Evolutionary conservation across 2,329 filamentous ascomycete species (phyloP).

Genomic region (Apiospora arundinis): DNA sequence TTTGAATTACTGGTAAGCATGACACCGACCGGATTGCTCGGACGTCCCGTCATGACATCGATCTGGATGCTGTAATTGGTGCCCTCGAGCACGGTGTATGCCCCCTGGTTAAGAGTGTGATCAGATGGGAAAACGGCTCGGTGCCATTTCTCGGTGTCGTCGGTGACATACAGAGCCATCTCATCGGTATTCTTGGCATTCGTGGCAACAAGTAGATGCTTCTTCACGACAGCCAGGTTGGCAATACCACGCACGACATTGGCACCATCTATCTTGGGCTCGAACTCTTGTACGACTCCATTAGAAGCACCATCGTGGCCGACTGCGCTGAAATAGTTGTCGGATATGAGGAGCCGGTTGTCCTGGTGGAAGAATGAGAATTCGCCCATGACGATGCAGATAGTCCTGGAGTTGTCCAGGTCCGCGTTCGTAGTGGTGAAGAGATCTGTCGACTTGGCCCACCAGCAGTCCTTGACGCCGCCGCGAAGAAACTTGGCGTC

Average conservation of each 20-base stretch:
- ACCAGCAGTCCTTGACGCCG: conserved; percentile 79
- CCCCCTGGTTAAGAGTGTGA: conserved; percentile 81
- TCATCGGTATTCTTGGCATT: conserved; percentile 83
- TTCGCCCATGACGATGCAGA: conserved; percentile 81
- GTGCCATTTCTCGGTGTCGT: conserved; percentile 87
- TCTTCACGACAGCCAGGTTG: conserved; percentile 83
- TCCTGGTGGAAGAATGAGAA: conserved; percentile 75
- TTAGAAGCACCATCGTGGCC: conserved; percentile 43
- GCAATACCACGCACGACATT: conserved; percentile 80
- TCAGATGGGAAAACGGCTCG: conserved; percentile 85
- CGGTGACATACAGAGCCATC: conserved; percentile 88
- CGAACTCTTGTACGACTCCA: conserved; percentile 64
- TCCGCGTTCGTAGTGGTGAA: conserved; percentile 75
- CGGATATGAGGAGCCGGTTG: conserved; percentile 80
- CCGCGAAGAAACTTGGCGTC: conserved; percentile 68
- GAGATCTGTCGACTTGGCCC: conserved; percentile 78
- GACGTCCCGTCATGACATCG: conserved; percentile 79
- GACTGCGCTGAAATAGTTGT: conserved; percentile 77
- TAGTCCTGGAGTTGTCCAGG: conserved; percentile 71
- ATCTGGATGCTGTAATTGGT: conserved; percentile 98
- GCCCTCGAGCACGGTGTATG: conserved; percentile 93
- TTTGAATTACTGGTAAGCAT: conserved; percentile 97
- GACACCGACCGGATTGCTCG: conserved; percentile 77
- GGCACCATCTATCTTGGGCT: conserved; percentile 77
- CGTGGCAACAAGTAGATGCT: conserved; percentile 83